Percentiles rank a stretch among this genome's conserved stretches.
Conservation (phyloP, 352 stramenopile species). For the Thraustochytrium striatum region DNA sequence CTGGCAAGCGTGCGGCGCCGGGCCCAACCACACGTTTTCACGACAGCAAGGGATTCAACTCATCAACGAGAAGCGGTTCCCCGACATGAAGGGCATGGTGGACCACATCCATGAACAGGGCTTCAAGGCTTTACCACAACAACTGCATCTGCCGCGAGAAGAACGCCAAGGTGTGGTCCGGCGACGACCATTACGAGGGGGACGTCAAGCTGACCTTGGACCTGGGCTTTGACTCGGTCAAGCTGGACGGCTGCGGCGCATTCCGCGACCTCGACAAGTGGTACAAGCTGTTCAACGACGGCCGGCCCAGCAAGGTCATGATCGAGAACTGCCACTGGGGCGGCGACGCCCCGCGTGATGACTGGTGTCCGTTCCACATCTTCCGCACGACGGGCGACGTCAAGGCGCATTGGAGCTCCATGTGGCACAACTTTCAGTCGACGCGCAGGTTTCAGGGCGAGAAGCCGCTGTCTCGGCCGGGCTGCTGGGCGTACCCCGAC, state of each 20-base stretch:
- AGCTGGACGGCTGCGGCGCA: conserved; percentile 57
- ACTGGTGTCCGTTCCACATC: conserved; percentile 46
- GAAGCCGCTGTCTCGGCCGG: conserved; percentile 53
- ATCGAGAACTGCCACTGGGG: conserved; percentile 58
- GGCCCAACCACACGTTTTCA: conserved; percentile 50
- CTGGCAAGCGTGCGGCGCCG: conserved; percentile 55
- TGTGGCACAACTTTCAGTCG: conserved; percentile 47
- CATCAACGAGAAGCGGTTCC: conserved; percentile 54
- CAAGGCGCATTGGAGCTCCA: neutral
- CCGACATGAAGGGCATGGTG: conserved; percentile 55
- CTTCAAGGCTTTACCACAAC: conserved; percentile 58
- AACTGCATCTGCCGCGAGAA: conserved; percentile 59
- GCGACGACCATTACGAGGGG: conserved; percentile 51
- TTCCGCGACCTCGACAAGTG: conserved; percentile 53
- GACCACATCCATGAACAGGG: conserved; percentile 54
- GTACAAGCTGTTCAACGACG: conserved; percentile 49
- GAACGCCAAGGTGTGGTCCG: conserved; percentile 18
- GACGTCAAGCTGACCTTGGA: conserved; percentile 55
- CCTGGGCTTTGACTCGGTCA: conserved; percentile 55
- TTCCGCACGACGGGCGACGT: conserved; percentile 48
- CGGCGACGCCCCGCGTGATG: neutral
- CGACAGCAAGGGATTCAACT: conserved; percentile 52
- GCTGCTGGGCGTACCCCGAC: conserved; percentile 59
- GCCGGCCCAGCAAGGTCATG: conserved; percentile 43
- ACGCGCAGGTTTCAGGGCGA: conserved; percentile 22